Evolutionary conservation across 2,329 filamentous ascomycete species (phyloP).

Genomic region (Ceratocystis harringtonii): DNA sequence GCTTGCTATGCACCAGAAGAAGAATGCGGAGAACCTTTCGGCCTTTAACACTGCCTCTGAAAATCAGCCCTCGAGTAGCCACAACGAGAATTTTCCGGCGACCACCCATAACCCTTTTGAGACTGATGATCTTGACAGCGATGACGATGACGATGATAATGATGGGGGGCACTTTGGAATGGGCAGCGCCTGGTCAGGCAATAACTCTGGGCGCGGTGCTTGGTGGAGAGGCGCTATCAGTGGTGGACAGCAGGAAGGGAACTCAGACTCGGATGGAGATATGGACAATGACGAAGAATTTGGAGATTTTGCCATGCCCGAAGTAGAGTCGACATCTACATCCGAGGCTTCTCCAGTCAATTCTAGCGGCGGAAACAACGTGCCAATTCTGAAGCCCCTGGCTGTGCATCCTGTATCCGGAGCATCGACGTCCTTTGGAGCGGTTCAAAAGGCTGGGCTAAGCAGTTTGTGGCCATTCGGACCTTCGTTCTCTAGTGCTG

Average conservation of each 20-base stretch:
- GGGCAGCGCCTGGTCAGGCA: conserved; percentile 20
- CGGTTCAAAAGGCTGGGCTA: conserved; percentile 26
- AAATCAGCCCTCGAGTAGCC: conserved; percentile 13
- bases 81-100: conserved; percentile 18
- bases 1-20: conserved; percentile 60
- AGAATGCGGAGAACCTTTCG: conserved; percentile 34
- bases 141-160: conserved; percentile 36
- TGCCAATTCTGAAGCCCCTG: conserved; percentile 39
- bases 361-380: conserved; percentile 23
- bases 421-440: conserved; percentile 15
- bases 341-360: background rate
- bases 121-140: conserved; percentile 36
- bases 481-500: conserved; percentile 4
- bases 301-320: conserved; percentile 53
- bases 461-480: conserved; percentile 45
- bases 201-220: conserved; percentile 25
- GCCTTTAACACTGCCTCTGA: conserved; percentile 29
- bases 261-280: conserved; percentile 35
- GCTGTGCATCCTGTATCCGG: conserved; percentile 36
- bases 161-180: conserved; percentile 25
- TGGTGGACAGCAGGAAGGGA: conserved; percentile 28
- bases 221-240: conserved; percentile 35
- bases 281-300: conserved; percentile 47
- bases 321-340: conserved; percentile 26
- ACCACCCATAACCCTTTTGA: conserved; percentile 37